A percentile compares a stretch with the other conserved stretches of the same genome.
Conservation (phyloP, 768 basidiomycete species). For the Lenzites betulinus region DNA sequence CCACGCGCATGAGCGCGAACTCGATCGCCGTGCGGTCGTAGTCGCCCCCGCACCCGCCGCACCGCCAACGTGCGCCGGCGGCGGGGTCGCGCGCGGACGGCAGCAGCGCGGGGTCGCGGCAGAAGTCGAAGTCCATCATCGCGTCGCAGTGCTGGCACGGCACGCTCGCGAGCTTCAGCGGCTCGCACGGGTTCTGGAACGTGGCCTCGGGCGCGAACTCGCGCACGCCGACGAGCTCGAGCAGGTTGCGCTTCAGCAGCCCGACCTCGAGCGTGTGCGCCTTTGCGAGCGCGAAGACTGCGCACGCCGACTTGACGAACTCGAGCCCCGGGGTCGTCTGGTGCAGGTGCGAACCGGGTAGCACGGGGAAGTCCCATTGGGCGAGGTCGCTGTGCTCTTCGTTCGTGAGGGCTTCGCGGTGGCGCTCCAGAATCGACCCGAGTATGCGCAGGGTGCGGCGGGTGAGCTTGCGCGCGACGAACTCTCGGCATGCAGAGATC, state of each 20-base stretch:
- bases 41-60: conserved; percentile 75
- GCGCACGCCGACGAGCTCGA: conserved; percentile 83
- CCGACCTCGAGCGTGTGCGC: conserved; percentile 89
- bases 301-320: conserved; percentile 85
- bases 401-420: conserved; percentile 55
- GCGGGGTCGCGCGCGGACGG: conserved; percentile 41
- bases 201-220: conserved; percentile 85
- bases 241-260: conserved; percentile 82
- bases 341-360: conserved; percentile 84
- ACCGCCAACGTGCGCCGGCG: conserved; percentile 35
- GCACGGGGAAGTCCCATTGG: conserved; percentile 77
- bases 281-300: conserved; percentile 74
- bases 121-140: conserved; percentile 92
- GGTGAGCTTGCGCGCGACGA: conserved; percentile 80
- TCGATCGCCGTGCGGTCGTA: conserved; percentile 91
- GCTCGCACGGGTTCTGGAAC: conserved; percentile 92
- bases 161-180: conserved; percentile 80
- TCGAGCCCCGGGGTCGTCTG: conserved; percentile 83
- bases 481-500: conserved; percentile 65
- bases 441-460: conserved; percentile 76
- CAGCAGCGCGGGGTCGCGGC: conserved; percentile 84
- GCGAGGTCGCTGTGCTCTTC: conserved; percentile 34
- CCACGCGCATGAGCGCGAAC: conserved; percentile 77
- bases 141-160: conserved; percentile 87
- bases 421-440: conserved; percentile 58